Conservation (phyloP, 768 basidiomycete genomes). For the Dentipellis sp. region DNA sequence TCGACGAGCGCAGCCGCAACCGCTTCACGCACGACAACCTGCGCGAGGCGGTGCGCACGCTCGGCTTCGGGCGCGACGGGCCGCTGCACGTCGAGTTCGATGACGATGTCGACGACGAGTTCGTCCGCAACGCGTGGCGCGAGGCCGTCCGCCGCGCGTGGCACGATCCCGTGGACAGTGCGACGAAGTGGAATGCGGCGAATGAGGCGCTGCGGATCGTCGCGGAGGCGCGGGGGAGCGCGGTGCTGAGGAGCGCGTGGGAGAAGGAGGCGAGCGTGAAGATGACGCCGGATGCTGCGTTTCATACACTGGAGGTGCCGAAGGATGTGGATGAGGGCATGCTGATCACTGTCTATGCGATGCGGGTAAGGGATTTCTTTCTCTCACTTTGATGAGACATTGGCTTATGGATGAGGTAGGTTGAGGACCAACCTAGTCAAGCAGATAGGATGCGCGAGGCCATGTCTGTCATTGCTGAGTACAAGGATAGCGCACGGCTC, state of each 20-base stretch:
- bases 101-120: conserved; percentile 56
- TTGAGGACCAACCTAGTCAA: conserved; percentile 64
- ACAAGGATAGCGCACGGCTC: conserved; percentile 63
- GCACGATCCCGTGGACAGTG: conserved; percentile 34
- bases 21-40: conserved; percentile 57
- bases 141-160: conserved; percentile 47
- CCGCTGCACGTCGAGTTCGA: conserved; percentile 61
- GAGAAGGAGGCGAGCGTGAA: conserved; percentile 41
- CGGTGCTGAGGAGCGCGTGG: conserved; percentile 39
- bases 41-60: conserved; percentile 31
- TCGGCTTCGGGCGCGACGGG: conserved; percentile 62
- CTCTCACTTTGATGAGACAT: too few species aligned
- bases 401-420: conserved; percentile 26
- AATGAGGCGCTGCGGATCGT: conserved; percentile 64
- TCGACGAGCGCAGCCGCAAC: conserved; percentile 52
- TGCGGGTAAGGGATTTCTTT: conserved; percentile 42
- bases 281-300: conserved; percentile 68
- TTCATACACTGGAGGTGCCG: conserved; percentile 60
- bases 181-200: conserved; percentile 39
- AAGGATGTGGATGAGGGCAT: conserved; percentile 69
- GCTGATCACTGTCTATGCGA: conserved; percentile 59
- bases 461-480: conserved; percentile 63
- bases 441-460: conserved; percentile 67
- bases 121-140: conserved; percentile 64
- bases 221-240: conserved; percentile 53